These are phyloP conservation scores for Acorus gramineus DNA, from an alignment of 106 monocot species.

Conservation along the genomic window DNA sequence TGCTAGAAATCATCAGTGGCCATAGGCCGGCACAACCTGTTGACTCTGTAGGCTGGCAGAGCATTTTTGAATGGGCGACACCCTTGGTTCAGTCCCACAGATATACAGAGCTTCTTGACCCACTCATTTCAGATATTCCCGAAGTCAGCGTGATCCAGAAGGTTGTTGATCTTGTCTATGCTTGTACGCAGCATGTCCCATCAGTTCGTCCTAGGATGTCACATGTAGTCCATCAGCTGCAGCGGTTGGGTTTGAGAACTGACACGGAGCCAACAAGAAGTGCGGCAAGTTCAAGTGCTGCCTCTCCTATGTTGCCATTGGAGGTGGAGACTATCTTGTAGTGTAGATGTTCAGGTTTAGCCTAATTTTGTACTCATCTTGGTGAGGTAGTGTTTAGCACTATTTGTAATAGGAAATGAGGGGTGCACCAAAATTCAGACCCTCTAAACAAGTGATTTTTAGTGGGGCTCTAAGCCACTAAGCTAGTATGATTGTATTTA, in stretches of 20 bases:
- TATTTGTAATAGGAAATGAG: too few species aligned
- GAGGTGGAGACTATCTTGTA: constrained; percentile 23
- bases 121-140: constrained; percentile 57
- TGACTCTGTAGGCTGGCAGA: constrained; percentile 77
- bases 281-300: constrained; percentile 37
- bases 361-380: too few species aligned
- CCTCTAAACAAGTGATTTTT: too few species aligned
- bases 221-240: constrained; percentile 94
- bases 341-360: too few species aligned
- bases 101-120: constrained; percentile 77
- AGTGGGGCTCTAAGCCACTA: too few species aligned
- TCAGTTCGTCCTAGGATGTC: constrained; percentile 97
- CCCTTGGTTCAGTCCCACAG: constrained; percentile 87
- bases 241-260: constrained; percentile 50
- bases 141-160: constrained; percentile 69
- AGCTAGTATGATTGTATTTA: too few species aligned
- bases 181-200: constrained; percentile 95
- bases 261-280: constrained; percentile 37
- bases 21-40: constrained; percentile 63
- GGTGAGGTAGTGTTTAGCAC: too few species aligned
- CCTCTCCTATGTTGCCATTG: constrained; percentile 62
- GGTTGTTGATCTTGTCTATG: constrained; percentile 85
- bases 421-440: too few species aligned
- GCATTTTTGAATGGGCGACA: constrained; percentile 95
- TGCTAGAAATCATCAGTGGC: constrained; percentile 82